These are phyloP conservation scores for Arachis stenosperma DNA, from an alignment of 306 rosid genomes.

Conservation along the genomic window DNA sequence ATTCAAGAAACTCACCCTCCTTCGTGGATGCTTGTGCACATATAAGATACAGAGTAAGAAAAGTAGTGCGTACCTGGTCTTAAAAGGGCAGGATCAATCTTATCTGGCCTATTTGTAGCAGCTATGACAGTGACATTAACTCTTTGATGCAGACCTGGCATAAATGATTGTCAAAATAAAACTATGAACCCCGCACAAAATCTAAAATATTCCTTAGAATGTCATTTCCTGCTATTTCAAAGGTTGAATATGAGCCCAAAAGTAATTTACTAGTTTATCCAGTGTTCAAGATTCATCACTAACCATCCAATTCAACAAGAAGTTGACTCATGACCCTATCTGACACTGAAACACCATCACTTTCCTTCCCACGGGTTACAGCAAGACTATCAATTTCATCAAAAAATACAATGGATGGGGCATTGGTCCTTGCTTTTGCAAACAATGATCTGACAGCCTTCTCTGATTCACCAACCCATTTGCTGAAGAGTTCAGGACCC, in stretches of 20 bases:
- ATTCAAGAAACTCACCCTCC: constrained; percentile 15
- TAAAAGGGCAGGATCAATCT: constrained; percentile 84
- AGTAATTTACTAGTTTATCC: constrained; percentile 14
- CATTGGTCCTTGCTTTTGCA: constrained; percentile 92
- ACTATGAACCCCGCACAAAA: constrained; percentile 12
- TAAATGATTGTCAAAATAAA: constrained; percentile 36
- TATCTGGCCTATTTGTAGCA: constrained; percentile 96
- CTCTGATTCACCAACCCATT: constrained; percentile 99
- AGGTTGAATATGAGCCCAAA: neutral
- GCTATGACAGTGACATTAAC: constrained; percentile 86
- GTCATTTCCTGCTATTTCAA: constrained; percentile 22
- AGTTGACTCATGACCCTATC: constrained; percentile 95
- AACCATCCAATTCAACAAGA: constrained; percentile 91
- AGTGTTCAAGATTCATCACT: constrained; percentile 45
- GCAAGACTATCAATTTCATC: constrained; percentile 96
- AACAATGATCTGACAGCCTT: constrained; percentile 89
- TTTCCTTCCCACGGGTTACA: constrained; percentile 78
- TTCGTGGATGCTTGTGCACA: constrained; percentile 4
- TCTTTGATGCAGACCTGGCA: constrained; percentile 84
- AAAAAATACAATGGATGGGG: constrained; percentile 90
- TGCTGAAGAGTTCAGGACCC: constrained; percentile 97
- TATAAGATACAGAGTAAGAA: constrained; percentile 9
- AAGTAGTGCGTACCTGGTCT: constrained; percentile 68
- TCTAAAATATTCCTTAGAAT: constrained; percentile 19
- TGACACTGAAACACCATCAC: constrained; percentile 87